Conservation (phyloP, 2,329 filamentous ascomycete genomes). For the Exutisphaerella laricina region DNA sequence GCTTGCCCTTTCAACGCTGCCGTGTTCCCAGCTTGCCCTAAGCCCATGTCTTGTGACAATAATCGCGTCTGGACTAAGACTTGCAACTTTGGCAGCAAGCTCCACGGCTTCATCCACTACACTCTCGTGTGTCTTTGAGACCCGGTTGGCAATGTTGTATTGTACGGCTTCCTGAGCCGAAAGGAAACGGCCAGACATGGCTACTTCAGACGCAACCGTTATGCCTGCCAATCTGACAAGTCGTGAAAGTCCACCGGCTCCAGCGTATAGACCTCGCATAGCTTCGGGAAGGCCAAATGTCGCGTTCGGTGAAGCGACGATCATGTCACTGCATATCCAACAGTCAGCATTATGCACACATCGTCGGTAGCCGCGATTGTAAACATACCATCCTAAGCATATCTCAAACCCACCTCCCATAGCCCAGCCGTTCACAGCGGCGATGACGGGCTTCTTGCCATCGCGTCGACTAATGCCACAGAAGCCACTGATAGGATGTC, state of each 20-base stretch:
- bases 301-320: conserved; percentile 48
- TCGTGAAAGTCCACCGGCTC: conserved; percentile 48
- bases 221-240: conserved; percentile 47
- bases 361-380: neutral
- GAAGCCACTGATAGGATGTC: conserved; percentile 42
- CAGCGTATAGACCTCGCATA: conserved; percentile 50
- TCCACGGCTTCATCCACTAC: conserved; percentile 36
- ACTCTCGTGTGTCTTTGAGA: conserved; percentile 33
- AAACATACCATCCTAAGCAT: conserved; percentile 43
- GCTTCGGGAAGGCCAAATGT: conserved; percentile 52
- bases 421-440: conserved; percentile 54
- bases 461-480: conserved; percentile 50
- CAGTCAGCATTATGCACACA: conserved; percentile 3
- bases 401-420: conserved; percentile 56
- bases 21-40: conserved; percentile 38
- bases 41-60: conserved; percentile 40
- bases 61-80: conserved; percentile 36
- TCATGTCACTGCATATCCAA: conserved; percentile 39
- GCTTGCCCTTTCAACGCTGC: conserved; percentile 38
- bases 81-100: conserved; percentile 35
- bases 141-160: conserved; percentile 39
- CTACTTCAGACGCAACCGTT: conserved; percentile 47
- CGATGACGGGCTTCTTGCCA: conserved; percentile 58
- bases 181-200: conserved; percentile 44
- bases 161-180: conserved; percentile 42